Base-by-base conservation (phyloP, 176 grass and related monocot genomes). In the Cenchrus fungigraminus region DNA sequence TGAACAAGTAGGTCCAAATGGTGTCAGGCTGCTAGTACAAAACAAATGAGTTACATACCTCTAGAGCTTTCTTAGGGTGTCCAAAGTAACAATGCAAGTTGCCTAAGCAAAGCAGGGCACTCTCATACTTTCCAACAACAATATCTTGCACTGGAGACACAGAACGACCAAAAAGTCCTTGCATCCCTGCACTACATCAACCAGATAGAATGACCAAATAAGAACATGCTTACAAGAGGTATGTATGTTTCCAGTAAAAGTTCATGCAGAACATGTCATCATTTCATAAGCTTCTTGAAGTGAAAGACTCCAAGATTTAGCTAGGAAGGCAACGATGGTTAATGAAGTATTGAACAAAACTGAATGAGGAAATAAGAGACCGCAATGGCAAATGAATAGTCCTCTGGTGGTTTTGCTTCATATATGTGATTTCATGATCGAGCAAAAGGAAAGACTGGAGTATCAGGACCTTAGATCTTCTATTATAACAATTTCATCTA, bases 11-110 rank as follows among this genome's bases (percentile, higher is more conserved):
- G 62, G 62, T 84, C 53, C 43, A 73, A 32, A 53, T 6, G 46
- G 15, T 71, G 54, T 82, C 25, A 73, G 29, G 25, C 4, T 57
- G 46, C 45, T 29, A 63, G 43, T 17, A 80, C 6, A 71, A 74
- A 57, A 81, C 57, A 83, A 79, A 79, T 16, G 44, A 19, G 31
- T 71, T 73, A 81, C 45, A 81, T 80, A 98, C 96, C 91, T 98
- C 96, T 78, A 98, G 77, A 42, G 93, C 96, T 87, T 92, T 95
- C 84, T 98, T 95, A 51, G 91, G 90, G 85, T 98, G 96, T 59
- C 93, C 96, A 95, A 95, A 98, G 77, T 93, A 87, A 87, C 87
- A 88, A 71, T 98, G 96, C 89, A 98, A 87, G 79, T 89, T 95
- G 37, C 96, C 93, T 92, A 95, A 88, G 83, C 91, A 95, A 52